Percentiles rank a stretch among this genome's conserved stretches.
phyloP scores from a whole-genome alignment of 2,329 filamentous ascomycete species.

The Geosmithia flava region DNA sequence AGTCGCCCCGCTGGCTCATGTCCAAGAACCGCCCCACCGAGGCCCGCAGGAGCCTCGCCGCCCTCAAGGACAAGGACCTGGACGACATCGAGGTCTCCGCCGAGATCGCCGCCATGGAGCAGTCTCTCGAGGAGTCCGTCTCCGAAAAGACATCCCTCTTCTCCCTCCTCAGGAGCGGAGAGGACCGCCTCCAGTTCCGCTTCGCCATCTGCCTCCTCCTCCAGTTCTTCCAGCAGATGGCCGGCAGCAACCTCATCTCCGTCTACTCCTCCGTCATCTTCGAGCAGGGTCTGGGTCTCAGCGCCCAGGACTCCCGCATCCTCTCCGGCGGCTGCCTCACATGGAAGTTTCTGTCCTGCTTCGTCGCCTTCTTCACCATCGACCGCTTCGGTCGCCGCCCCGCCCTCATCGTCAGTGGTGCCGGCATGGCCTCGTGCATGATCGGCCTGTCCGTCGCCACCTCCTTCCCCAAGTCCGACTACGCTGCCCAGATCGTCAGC shows the following conservation, averaged over 20 bases:
- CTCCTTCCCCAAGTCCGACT: constrained; percentile 30
- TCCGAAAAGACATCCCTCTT: constrained; percentile 14
- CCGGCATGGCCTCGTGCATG: constrained; percentile 43
- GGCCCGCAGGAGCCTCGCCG: constrained; percentile 18
- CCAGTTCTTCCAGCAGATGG: constrained; percentile 16
- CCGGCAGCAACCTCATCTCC: constrained; percentile 18
- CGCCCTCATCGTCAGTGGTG: constrained; percentile 38
- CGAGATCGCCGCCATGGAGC: constrained; percentile 34
- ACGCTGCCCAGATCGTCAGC: constrained; percentile 33
- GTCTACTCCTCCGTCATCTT: constrained; percentile 30
- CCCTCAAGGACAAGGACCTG: constrained; percentile 21
- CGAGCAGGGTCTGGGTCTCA: constrained; percentile 25
- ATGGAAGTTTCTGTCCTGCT: constrained; percentile 41
- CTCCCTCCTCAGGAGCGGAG: constrained; percentile 30
- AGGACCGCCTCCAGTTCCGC: constrained; percentile 36
- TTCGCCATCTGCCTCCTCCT: constrained; percentile 17
- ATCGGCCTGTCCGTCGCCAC: constrained; percentile 37
- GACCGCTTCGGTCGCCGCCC: constrained; percentile 35
- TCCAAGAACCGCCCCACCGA: constrained; percentile 17
- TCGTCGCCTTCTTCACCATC: constrained; percentile 35
- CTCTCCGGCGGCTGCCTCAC: constrained; percentile 37
- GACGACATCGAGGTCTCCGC: constrained; percentile 22
- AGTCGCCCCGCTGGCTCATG: constrained; percentile 23
- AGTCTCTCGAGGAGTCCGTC: constrained; percentile 30
- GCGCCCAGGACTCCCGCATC: constrained; percentile 21